These are phyloP conservation scores for Fusarium ramigenum DNA, from an alignment of 2,329 filamentous ascomycete genomes.

Conservation along the genomic window DNA sequence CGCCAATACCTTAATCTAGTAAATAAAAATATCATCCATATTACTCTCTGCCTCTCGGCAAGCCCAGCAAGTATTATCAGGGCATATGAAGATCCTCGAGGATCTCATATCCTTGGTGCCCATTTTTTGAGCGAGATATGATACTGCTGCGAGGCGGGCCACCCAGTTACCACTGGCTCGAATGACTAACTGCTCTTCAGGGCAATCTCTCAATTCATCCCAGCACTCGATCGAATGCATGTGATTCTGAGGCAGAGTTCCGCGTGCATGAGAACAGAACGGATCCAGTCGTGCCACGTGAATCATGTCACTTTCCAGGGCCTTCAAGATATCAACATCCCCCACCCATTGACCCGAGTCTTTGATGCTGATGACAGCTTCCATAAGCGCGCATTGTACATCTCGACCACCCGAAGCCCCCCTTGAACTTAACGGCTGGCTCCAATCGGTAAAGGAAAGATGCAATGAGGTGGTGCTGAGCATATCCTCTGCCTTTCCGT, in stretches of 20 bases:
- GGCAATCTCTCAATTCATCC: not conserved
- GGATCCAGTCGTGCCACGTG: not conserved
- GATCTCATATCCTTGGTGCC: accelerated
- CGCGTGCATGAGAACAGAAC: not conserved
- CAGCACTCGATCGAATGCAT: not conserved
- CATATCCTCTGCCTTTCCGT: not conserved
- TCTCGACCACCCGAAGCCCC: not conserved
- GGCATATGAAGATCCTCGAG: not conserved
- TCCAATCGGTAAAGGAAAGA: not conserved
- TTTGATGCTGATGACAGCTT: not conserved
- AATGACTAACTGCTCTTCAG: not conserved
- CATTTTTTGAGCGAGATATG: not conserved
- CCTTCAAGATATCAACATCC: not conserved
- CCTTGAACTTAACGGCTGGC: not conserved
- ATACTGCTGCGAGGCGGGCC: not conserved
- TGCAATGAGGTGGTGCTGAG: not conserved
- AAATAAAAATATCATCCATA: not conserved
- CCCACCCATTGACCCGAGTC: not conserved
- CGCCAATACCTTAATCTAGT: not conserved
- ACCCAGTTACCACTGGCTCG: not conserved
- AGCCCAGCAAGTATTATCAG: not conserved
- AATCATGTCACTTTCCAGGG: not conserved
- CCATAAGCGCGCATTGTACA: not conserved
- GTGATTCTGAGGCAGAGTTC: accelerated
- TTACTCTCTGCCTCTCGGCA: not conserved